These are phyloP conservation scores for Themeda triandra DNA, from an alignment of 176 grass and related monocot species.

Conservation along the genomic window DNA sequence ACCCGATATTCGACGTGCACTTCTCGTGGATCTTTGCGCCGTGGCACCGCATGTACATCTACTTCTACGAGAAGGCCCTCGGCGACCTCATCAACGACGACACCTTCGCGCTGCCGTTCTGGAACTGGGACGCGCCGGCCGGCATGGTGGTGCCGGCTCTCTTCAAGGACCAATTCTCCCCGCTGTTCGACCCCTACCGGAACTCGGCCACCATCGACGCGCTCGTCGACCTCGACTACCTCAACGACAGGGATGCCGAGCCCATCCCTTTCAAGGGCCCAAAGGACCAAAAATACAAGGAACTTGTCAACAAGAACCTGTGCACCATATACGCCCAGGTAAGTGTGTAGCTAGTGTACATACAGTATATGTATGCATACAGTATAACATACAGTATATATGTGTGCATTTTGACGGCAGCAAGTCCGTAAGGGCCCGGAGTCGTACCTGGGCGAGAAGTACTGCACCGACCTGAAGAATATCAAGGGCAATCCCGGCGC, in stretches of 20 bases:
- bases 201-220: neutral
- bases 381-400: neutral
- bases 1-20: conserved; percentile 24
- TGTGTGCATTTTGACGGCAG: neutral
- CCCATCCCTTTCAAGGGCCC: neutral
- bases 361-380: too few relatives aligned
- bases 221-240: neutral
- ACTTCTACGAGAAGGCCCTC: conserved; percentile 61
- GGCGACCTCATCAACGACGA: conserved; percentile 42
- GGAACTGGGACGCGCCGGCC: conserved; percentile 57
- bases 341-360: too few relatives aligned
- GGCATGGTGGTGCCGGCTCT: conserved; percentile 48
- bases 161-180: neutral
- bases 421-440: neutral
- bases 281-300: neutral
- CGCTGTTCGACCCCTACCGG: neutral
- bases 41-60: conserved; percentile 69
- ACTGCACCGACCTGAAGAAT: neutral
- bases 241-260: accelerated
- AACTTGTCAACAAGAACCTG: neutral
- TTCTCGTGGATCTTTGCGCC: conserved; percentile 64
- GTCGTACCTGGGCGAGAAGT: neutral
- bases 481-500: neutral
- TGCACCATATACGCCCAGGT: neutral
- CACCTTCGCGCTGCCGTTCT: conserved; percentile 59